Conservation (phyloP, 2,329 filamentous ascomycete genomes). For the Macroventuria anomochaeta region DNA sequence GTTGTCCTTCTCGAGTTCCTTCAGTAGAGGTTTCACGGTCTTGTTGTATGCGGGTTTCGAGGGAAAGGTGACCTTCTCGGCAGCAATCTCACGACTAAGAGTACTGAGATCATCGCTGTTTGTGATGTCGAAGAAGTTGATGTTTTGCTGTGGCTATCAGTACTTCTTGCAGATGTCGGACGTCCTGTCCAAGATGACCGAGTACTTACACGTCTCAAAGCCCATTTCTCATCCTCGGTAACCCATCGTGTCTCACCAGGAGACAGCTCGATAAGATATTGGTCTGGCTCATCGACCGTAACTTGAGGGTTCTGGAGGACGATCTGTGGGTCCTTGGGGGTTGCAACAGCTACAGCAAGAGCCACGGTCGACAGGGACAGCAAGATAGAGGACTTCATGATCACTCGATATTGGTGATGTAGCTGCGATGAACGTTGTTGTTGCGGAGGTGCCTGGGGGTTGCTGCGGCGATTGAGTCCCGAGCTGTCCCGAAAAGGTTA, state of each 20-base stretch:
- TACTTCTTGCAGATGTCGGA: background rate
- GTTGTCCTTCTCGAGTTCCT: slow-evolving; percentile 73
- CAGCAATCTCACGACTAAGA: slow-evolving; percentile 34
- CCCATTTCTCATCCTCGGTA: slow-evolving; percentile 95
- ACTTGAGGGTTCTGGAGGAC: slow-evolving; percentile 39
- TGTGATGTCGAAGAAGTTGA: slow-evolving; percentile 95
- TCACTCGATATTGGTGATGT: slow-evolving; percentile 13
- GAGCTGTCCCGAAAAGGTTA: slow-evolving; percentile 12
- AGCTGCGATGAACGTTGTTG: slow-evolving; percentile 7
- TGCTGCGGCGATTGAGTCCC: slow-evolving; percentile 33
- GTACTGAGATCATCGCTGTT: slow-evolving; percentile 70
- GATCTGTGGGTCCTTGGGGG: slow-evolving; percentile 36
- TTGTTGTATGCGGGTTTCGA: slow-evolving; percentile 69
- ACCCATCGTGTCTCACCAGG: slow-evolving; percentile 86
- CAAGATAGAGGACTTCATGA: slow-evolving; percentile 45
- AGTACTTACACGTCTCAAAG: slow-evolving; percentile 74
- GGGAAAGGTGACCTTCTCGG: slow-evolving; percentile 67
- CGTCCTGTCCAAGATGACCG: too few species aligned
- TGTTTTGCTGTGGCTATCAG: slow-evolving; percentile 66
- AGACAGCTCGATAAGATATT: slow-evolving; percentile 76
- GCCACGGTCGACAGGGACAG: slow-evolving; percentile 42
- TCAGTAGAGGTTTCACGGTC: slow-evolving; percentile 70
- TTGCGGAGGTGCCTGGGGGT: slow-evolving; percentile 18
- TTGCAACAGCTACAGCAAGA: slow-evolving; percentile 35
- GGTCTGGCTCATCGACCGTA: slow-evolving; percentile 39